Evolutionary conservation across 345 rosid species (phyloP).

Genomic region (Trapa bicornis): DNA sequence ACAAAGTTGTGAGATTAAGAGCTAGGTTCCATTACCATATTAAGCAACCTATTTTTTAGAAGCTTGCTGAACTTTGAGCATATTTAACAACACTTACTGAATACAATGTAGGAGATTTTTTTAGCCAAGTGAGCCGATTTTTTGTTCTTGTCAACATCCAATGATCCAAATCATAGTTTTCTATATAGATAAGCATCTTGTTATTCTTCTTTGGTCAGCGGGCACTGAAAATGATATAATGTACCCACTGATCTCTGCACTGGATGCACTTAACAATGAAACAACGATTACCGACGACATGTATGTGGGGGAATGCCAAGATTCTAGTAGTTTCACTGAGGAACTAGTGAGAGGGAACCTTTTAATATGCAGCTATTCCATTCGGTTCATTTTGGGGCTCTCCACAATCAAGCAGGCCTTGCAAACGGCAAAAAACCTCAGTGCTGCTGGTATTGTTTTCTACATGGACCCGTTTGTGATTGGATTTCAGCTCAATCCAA

Average conservation of each 20-base stretch:
- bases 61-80: too few species aligned
- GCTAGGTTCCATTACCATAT: too few species aligned
- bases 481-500: conserved; percentile 87
- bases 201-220: conserved; percentile 31
- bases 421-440: conserved; percentile 65
- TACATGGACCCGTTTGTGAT: conserved; percentile 85
- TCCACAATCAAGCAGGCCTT: conserved; percentile 76
- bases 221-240: conserved; percentile 38
- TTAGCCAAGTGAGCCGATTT: too few species aligned
- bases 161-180: neutral
- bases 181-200: neutral
- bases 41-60: too few species aligned
- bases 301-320: conserved; percentile 92
- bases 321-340: conserved; percentile 39
- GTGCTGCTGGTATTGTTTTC: conserved; percentile 86
- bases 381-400: conserved; percentile 86
- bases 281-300: conserved; percentile 51
- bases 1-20: too few species aligned
- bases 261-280: conserved; percentile 59
- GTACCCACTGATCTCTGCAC: conserved; percentile 58
- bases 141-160: too few species aligned
- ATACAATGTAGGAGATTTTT: too few species aligned
- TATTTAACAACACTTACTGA: too few species aligned
- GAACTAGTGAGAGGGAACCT: conserved; percentile 63
- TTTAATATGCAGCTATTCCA: conserved; percentile 86